These are phyloP conservation scores for Lentinula novae-zelandiae DNA, from an alignment of 1,284 basidiomycete species.

Conservation along the genomic window DNA sequence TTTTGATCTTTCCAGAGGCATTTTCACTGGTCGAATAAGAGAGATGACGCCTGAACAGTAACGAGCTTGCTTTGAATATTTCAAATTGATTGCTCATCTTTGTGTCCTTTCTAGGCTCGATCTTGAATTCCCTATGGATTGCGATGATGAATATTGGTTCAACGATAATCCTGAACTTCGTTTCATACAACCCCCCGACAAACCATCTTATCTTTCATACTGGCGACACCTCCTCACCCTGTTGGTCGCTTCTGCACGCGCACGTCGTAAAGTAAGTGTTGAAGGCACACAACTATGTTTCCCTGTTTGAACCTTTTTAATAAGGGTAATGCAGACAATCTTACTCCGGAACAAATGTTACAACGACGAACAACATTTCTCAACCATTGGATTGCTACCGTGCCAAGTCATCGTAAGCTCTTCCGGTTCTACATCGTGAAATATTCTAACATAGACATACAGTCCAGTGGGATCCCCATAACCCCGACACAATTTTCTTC, in stretches of 20 bases:
- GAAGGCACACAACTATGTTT: not conserved
- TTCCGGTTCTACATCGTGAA: not conserved
- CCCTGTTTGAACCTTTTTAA: not conserved
- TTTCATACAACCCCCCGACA: slow-evolving; percentile 15
- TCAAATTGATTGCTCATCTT: not conserved
- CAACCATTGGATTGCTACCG: slow-evolving; percentile 45
- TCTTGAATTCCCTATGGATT: slow-evolving; percentile 13
- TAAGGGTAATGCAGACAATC: not conserved
- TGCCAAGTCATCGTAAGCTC: slow-evolving; percentile 33
- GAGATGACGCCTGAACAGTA: slow-evolving; percentile 19
- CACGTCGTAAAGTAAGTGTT: slow-evolving; percentile 46
- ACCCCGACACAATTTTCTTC: slow-evolving; percentile 1
- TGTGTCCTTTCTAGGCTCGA: slow-evolving; percentile 7
- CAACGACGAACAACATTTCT: slow-evolving; percentile 31
- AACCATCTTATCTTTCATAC: slow-evolving; percentile 13
- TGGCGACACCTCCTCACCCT: slow-evolving; percentile 39
- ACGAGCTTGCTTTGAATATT: not conserved
- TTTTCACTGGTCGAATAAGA: slow-evolving; percentile 14
- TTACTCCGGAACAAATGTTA: slow-evolving; percentile 31
- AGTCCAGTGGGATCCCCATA: slow-evolving; percentile 8
- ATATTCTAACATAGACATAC: not conserved
- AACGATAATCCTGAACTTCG: not conserved
- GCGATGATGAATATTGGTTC: slow-evolving; percentile 17
- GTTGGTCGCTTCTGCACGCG: slow-evolving; percentile 51
- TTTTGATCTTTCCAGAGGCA: slow-evolving; percentile 1